A percentile compares a stretch with the other conserved stretches of the same genome.
phyloP scores from a whole-genome alignment of 2,329 filamentous ascomycete species.

The Microcyclospora pomicola region DNA sequence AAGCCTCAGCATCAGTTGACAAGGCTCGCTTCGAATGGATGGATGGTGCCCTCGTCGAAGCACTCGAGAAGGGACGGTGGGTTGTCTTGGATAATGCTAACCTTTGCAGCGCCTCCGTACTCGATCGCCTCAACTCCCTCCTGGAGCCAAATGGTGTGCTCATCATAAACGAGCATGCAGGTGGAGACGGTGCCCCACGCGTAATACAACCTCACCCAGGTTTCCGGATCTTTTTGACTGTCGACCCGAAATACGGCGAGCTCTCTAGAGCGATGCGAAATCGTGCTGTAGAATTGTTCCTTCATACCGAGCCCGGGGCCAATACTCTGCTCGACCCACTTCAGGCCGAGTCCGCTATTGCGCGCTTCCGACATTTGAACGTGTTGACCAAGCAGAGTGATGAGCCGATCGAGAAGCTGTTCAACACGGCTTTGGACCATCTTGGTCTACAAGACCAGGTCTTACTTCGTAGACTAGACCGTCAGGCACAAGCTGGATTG shows the following conservation, averaged over 20 bases:
- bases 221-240: slow-evolving; percentile 86
- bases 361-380: slow-evolving; percentile 10
- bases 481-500: slow-evolving; percentile 9
- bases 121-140: slow-evolving; percentile 87
- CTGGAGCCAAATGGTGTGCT: slow-evolving; percentile 80
- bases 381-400: too few relatives aligned
- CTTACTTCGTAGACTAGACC: slow-evolving; percentile 7
- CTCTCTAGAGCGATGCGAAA: slow-evolving; percentile 95
- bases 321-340: slow-evolving; percentile 8
- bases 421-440: slow-evolving; percentile 4
- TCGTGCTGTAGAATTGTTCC: slow-evolving; percentile 76
- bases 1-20: slow-evolving; percentile 34
- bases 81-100: slow-evolving; percentile 95
- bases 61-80: slow-evolving; percentile 77
- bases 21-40: slow-evolving; percentile 90
- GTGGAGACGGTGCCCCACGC: slow-evolving; percentile 64
- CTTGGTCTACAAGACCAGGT: slow-evolving; percentile 10
- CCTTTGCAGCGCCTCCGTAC: slow-evolving; percentile 83
- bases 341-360: slow-evolving; percentile 17
- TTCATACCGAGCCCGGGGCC: slow-evolving; percentile 25
- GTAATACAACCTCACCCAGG: slow-evolving; percentile 69
- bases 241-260: slow-evolving; percentile 84
- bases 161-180: slow-evolving; percentile 87
- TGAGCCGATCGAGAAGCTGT: too few relatives aligned
- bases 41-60: slow-evolving; percentile 80